Conservation (phyloP, 345 rosid species). For the Bretschneidera sinensis region DNA sequence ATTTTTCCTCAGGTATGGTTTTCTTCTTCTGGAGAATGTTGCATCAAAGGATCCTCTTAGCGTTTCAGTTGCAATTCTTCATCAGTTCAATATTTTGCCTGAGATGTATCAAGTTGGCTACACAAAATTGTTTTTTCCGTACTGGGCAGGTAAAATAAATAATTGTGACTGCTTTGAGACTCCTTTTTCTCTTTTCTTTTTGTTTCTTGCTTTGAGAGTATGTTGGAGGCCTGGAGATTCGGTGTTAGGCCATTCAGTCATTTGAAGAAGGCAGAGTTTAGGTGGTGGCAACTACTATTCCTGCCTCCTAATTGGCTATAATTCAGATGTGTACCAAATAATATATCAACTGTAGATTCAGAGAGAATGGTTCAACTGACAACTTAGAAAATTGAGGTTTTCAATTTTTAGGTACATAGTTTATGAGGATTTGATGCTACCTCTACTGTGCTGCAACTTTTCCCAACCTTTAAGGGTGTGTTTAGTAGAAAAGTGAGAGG, state of each 20-base stretch:
- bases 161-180: not conserved
- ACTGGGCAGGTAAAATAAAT: constrained; percentile 76
- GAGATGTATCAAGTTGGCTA: constrained; percentile 99
- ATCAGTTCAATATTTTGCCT: constrained; percentile 90
- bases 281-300: too few species aligned
- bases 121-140: constrained; percentile 92
- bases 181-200: constrained; percentile 5
- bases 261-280: too few species aligned
- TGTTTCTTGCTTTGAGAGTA: not conserved
- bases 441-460: not conserved
- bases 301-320: too few species aligned
- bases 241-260: too few species aligned
- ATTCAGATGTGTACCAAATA: too few species aligned
- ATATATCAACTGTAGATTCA: not conserved
- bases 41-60: constrained; percentile 88
- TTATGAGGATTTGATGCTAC: not conserved
- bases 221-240: not conserved
- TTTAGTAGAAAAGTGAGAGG: too few species aligned
- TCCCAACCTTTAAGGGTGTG: too few species aligned
- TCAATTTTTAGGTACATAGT: not conserved
- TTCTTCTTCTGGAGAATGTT: constrained; percentile 75
- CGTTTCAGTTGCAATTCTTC: constrained; percentile 97
- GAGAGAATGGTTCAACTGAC: not conserved
- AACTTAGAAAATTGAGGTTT: too few species aligned
- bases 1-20: constrained; percentile 72